Evolutionary conservation across 108 stramenopile genomes (phyloP).

Genomic region (Pseudonitzschia multiseries): DNA sequence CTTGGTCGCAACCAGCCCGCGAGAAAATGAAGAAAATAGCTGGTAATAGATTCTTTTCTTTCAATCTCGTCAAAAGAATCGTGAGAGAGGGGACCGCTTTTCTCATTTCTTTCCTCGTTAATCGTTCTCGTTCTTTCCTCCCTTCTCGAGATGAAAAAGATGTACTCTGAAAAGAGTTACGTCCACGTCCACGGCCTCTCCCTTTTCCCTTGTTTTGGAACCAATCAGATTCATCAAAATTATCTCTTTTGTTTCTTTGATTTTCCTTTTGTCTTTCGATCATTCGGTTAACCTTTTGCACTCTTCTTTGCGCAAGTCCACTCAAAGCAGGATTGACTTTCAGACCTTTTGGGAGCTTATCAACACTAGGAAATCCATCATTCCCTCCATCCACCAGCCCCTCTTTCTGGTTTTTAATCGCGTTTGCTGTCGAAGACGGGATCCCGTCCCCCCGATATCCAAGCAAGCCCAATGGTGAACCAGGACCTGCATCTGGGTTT

Average conservation of each 20-base stretch:
- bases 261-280: slow-evolving; percentile 51
- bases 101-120: slow-evolving; percentile 71
- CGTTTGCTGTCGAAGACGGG: slow-evolving; percentile 20
- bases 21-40: slow-evolving; percentile 95
- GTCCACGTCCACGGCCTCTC: slow-evolving; percentile 16
- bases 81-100: slow-evolving; percentile 65
- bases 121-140: slow-evolving; percentile 59
- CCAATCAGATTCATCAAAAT: slow-evolving; percentile 34
- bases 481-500: slow-evolving; percentile 78
- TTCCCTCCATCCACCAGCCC: slow-evolving; percentile 16
- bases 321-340: slow-evolving; percentile 61
- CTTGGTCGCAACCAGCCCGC: slow-evolving; percentile 88
- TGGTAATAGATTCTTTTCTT: slow-evolving; percentile 74
- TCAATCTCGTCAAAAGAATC: slow-evolving; percentile 60
- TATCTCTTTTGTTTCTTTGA: slow-evolving; percentile 18
- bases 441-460: slow-evolving; percentile 74
- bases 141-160: slow-evolving; percentile 52
- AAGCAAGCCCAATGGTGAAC: slow-evolving; percentile 65
- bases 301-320: slow-evolving; percentile 42
- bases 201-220: slow-evolving; percentile 13
- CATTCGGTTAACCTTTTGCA: slow-evolving; percentile 56
- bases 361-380: slow-evolving; percentile 17
- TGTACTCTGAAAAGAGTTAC: slow-evolving; percentile 2
- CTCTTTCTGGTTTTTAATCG: slow-evolving; percentile 27
- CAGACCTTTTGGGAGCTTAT: slow-evolving; percentile 65